Evolutionary conservation across 805 yeast species (phyloP), one percentile per base, ranked within the genome.

Genomic region (Candida tibetensis): DNA sequence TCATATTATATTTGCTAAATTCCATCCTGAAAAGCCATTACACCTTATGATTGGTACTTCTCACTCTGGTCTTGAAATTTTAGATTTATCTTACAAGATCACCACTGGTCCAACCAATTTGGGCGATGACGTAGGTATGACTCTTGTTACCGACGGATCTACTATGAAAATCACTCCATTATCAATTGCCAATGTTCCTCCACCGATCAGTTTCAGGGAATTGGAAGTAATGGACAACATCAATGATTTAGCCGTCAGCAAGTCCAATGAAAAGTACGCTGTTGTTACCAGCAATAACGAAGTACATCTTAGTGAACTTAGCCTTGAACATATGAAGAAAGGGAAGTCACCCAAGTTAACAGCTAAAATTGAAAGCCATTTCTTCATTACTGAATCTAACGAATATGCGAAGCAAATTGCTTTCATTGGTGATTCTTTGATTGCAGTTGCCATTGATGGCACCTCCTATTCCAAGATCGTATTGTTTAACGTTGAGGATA

Each of bases 11-110:
- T 80, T 72, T 51, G 65, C 76, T 34, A 77, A 73, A 53, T 93
- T 96, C 81, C 97, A 91, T 55, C 91, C 95, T 1, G 98, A 90
- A 56, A 85, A 86, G 55, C 88, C 95, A 1, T 72, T 82, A 28
- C 80, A 85, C 23, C 56, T 90, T 36, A 72, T 89, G 73, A 64
- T 85, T 35, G 88, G 83, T 13, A 76, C 83, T 4, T 45, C 61
- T 0, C 40, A 58, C 4, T 44, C 46, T 17, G 66, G 67, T 3
- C 57, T 89, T 14, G 81, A 79, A 48, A 77, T 82, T 40, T 72
- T 83, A 31, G 88, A 85, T 52, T 76, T 88, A 53, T 75, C 87
- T 1, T 72, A 78, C 49, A 74, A 75, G 44, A 70, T 78, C 22
- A 72, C 75, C 1, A 68, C 76, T 4, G 97, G 96, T 1, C 84